Percentiles rank a stretch among this genome's conserved stretches.
Evolutionary conservation across 257 asterid genomes (phyloP).

Genomic region (Eustoma russellianum): DNA sequence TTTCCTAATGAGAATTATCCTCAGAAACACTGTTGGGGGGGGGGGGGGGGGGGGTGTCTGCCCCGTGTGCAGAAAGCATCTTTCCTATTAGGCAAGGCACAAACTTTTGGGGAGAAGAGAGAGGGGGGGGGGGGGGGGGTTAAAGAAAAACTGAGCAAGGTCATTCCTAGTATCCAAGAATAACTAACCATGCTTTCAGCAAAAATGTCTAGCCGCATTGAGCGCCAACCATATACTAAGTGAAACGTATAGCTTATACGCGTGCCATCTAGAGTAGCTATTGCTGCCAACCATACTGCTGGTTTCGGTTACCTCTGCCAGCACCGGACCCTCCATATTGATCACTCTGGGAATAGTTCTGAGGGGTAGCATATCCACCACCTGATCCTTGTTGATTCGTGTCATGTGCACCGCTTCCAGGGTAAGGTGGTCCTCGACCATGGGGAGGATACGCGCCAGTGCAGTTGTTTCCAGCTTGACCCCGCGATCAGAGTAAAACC

Average conservation of each 20-base stretch:
- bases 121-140: no score
- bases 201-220: conserved; percentile 4
- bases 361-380: conserved; percentile 59
- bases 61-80: no score
- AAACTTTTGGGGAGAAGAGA: no score
- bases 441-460: conserved; percentile 53
- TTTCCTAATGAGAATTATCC: no score
- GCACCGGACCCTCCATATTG: conserved; percentile 62
- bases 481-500: conserved; percentile 81
- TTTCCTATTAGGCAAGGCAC: no score
- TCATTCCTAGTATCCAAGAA: background rate
- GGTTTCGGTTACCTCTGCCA: conserved; percentile 72
- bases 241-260: conserved; percentile 1
- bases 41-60: no score
- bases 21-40: no score
- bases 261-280: conserved; percentile 10
- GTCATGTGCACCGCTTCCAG: conserved; percentile 43
- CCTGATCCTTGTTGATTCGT: conserved; percentile 54
- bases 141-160: conserved; percentile 7
- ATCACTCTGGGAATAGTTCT: conserved; percentile 56
- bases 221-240: background rate
- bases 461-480: conserved; percentile 49
- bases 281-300: conserved; percentile 85
- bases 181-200: conserved; percentile 6
- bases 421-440: conserved; percentile 62